Percentiles rank a stretch among this genome's conserved stretches.
Conservation (phyloP, 495 filamentous ascomycete genomes). For the Penicillium goetzii region DNA sequence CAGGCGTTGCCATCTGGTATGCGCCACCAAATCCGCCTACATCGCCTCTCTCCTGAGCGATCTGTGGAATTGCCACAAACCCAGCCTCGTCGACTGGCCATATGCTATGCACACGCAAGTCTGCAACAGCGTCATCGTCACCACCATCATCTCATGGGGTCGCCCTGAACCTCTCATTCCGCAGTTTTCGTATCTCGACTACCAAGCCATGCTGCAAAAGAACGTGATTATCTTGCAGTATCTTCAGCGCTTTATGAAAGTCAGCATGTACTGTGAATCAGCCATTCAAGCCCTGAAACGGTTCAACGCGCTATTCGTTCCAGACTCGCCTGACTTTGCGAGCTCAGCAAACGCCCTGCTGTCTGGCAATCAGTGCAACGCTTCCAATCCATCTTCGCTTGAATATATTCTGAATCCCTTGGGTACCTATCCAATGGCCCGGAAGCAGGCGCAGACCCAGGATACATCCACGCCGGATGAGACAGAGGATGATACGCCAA, state of each 20-base stretch:
- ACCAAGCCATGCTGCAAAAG: slow-evolving; percentile 3
- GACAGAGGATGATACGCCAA: not conserved
- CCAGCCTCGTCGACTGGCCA: slow-evolving; percentile 1
- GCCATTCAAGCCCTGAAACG: slow-evolving; percentile 1
- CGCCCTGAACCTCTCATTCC: not conserved
- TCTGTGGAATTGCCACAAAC: slow-evolving; percentile 1
- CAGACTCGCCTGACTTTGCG: not conserved
- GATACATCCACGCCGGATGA: slow-evolving; percentile 3
- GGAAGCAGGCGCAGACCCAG: slow-evolving; percentile 2
- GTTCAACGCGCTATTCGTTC: slow-evolving; percentile 5
- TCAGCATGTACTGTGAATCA: slow-evolving; percentile 6
- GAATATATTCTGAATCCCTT: slow-evolving; percentile 3
- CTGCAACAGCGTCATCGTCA: slow-evolving; percentile 6
- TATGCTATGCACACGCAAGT: slow-evolving; percentile 4
- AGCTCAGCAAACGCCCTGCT: not conserved
- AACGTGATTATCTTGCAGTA: not conserved
- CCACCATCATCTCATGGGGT: not conserved
- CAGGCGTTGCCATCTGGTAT: not conserved
- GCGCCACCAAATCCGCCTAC: slow-evolving; percentile 5
- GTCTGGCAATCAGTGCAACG: not conserved
- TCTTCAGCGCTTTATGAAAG: slow-evolving; percentile 4
- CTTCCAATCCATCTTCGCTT: not conserved
- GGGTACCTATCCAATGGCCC: not conserved
- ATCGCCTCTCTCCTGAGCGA: slow-evolving; percentile 1
- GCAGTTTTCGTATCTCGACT: not conserved